phyloP scores from a whole-genome alignment of 768 basidiomycete genomes.

The Collybia sordida region DNA sequence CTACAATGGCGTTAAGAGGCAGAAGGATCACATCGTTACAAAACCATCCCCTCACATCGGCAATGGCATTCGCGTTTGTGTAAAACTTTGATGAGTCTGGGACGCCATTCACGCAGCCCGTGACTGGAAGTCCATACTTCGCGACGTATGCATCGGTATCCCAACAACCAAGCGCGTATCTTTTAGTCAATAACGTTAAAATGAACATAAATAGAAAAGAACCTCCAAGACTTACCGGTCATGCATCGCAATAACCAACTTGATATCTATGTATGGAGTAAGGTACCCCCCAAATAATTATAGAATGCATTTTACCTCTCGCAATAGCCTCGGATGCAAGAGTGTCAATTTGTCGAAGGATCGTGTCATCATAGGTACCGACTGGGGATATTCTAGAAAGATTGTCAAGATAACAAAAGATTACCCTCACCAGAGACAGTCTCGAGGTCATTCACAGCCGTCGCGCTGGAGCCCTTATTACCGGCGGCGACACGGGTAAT shows the following conservation, averaged over 20 bases:
- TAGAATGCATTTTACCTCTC: conserved; percentile 10
- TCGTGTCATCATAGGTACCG: conserved; percentile 22
- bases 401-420: neutral
- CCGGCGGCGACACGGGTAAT: conserved; percentile 21
- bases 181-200: neutral
- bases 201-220: neutral
- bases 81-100: conserved; percentile 23
- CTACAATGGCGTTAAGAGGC: conserved; percentile 3
- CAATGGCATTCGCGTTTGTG: conserved; percentile 21
- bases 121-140: conserved; percentile 20
- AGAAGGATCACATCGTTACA: neutral
- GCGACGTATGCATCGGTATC: conserved; percentile 24
- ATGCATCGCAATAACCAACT: conserved; percentile 26
- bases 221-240: conserved; percentile 12
- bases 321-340: conserved; percentile 22
- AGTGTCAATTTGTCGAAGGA: conserved; percentile 20
- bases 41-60: conserved; percentile 13
- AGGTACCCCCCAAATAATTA: neutral
- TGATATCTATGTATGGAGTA: conserved; percentile 16
- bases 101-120: conserved; percentile 21
- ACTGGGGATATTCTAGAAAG: conserved; percentile 7
- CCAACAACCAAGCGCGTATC: conserved; percentile 25
- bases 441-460: conserved; percentile 20
- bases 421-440: conserved; percentile 15
- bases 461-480: conserved; percentile 21